Evolutionary conservation across 352 stramenopile species (phyloP), one percentile per base, ranked within the genome.

Genomic region (Phytophthora crassamura): DNA sequence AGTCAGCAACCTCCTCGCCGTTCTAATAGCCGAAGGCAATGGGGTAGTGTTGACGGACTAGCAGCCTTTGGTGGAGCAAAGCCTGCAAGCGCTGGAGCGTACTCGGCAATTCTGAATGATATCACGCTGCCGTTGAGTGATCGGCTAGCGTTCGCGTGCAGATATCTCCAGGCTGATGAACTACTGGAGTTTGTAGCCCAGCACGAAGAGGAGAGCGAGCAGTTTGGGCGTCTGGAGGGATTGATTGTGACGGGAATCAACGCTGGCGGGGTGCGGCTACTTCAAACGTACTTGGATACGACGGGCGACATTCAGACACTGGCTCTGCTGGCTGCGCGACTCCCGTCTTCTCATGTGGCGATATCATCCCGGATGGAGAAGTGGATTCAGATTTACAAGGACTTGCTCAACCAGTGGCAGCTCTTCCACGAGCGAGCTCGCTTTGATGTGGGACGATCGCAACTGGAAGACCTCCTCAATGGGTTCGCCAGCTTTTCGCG

Each of bases 381-480:
- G 56, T 98, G 94, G 94, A 85, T 98, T 42, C 80, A 95, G 33
- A 88, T 82, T 28, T 98, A 98, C 64, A 86, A 97, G 34, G 77
- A 94, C 15, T 67, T 98, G 39, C 77, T 98, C 2, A 98, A 98
- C 62, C 89, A 90, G 28, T 97, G 89, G 81, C 92, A 98, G 70
- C 90, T 98, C 45, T 98, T 97, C 78, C 89, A 98, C 53, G 88
- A 89, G 46, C 82, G 95, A 54, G 91, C 94, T 15, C 86, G 93
- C 15, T 97, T 98, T 63, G 95, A 98, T 74, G 92, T 98, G 20
- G 92, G 89, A 16, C 84, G 93, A 14, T 88, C 89, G 22, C 92
- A 98, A 49, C 73, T 97, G 3, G 74, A 98, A 15, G 89, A 96
- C 50, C 68, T 93, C 7, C 60, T 98, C 7, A 97, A 95, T 48